Conservation (phyloP, 139 green algal species). For the Coccomyxa sp. region DNA sequence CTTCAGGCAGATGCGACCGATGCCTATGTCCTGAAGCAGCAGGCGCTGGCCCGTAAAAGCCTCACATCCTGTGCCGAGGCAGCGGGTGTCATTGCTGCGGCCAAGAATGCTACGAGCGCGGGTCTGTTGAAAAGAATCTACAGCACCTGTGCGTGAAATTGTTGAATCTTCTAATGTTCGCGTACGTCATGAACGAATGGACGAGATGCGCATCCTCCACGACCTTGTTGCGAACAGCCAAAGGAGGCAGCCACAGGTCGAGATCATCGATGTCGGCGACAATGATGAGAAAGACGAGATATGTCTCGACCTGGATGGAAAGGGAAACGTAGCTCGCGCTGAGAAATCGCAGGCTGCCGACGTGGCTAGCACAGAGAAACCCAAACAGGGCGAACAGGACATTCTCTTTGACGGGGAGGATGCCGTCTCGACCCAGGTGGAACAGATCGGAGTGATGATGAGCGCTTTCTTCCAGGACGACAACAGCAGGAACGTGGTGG, state of each 20-base stretch:
- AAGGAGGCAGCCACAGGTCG: background rate
- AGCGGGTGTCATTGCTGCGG: background rate
- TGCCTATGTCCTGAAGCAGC: background rate
- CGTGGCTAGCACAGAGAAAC: background rate
- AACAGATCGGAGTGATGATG: background rate
- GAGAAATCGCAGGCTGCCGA: background rate
- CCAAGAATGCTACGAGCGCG: background rate
- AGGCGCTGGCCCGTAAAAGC: background rate
- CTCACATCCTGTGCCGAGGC: background rate
- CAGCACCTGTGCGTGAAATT: background rate
- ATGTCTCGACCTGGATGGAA: background rate
- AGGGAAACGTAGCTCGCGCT: background rate
- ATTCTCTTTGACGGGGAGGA: background rate
- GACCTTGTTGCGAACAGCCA: background rate
- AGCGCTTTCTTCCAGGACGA: background rate
- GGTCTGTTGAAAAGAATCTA: slow-evolving; percentile 1
- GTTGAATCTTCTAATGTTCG: background rate
- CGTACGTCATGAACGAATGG: background rate
- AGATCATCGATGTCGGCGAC: background rate
- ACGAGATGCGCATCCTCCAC: background rate
- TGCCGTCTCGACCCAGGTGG: background rate
- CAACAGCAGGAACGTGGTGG: background rate
- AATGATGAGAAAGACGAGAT: background rate
- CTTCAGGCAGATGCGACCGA: background rate
- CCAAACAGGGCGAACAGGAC: background rate